Base-by-base conservation (phyloP, 352 stramenopile species). In the Aphanomyces stellatus region DNA sequence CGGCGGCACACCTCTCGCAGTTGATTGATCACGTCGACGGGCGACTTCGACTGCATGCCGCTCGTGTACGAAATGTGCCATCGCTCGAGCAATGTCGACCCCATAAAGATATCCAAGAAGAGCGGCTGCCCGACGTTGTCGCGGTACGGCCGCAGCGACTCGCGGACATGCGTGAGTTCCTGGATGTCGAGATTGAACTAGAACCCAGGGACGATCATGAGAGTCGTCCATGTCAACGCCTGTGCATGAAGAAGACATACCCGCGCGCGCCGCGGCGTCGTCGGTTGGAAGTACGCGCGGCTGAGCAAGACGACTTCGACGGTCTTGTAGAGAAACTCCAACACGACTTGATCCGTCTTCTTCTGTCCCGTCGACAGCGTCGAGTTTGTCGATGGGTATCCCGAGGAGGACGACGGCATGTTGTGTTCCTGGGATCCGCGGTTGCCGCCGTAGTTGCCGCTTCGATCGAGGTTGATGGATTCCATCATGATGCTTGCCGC, bases 141-240 rank as follows among this genome's bases (percentile, higher is more conserved):
- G 37, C 81, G 80, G 81, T 80, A 93, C 6, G 73, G 59, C 2
- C 71, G 53, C 77, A 95, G 88, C 19, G 75, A 70, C 0, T 92
- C 82, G 19, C 86, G 81, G 17, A 95, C 74, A 24, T 76, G 74
- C 27, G 71, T 74, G 27, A 90, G 69, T 63, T 93, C 86, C 70
- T 93, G 82, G 69, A 95, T 92, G 46, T 92, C 86, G 34, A 95
- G 62, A 60, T 93, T 92, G 61, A 95, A 90, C 74, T 88, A 53
- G 30, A 68, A 7, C 0, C n/a, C 27, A 33, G 49, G 37, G 10
- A 11, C 1, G 13, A 71, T 66, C 46, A n/a, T 46, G 22, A 60
- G 35, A 24, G 24, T 60, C 17, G 19, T 8, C 8, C 25, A 17
- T 8, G 1, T 31, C 28, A 41, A 22, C 34, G 30, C 2, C 4